phyloP scores from a whole-genome alignment of 2,329 filamentous ascomycete genomes.

The Drechslerella coelobrocha region DNA sequence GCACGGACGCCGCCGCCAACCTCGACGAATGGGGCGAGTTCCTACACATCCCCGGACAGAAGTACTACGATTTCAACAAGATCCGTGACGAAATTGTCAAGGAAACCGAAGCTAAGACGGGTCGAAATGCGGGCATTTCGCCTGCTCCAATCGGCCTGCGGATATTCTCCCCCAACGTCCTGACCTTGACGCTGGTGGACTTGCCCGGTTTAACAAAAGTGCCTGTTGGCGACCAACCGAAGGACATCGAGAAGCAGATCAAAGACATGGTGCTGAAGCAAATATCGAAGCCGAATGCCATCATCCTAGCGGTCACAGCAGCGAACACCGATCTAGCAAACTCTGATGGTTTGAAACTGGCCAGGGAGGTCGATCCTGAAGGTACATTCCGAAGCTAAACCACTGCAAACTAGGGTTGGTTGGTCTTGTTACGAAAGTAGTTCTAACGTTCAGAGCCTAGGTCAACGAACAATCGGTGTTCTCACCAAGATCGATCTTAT shows the following conservation, averaged over 20 bases:
- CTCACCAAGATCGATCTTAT: slow-evolving; percentile 98
- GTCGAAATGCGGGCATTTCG: slow-evolving; percentile 94
- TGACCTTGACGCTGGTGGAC: slow-evolving; percentile 95
- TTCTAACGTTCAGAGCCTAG: slow-evolving; percentile 34
- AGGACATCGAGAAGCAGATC: slow-evolving; percentile 96
- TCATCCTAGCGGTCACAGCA: slow-evolving; percentile 93
- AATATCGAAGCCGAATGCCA: slow-evolving; percentile 97
- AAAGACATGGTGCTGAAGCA: slow-evolving; percentile 98
- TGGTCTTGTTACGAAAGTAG: neutral
- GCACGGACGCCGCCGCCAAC: slow-evolving; percentile 86
- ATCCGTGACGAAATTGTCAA: slow-evolving; percentile 96
- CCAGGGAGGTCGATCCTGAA: slow-evolving; percentile 94
- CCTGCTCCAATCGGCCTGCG: slow-evolving; percentile 95
- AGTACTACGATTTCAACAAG: slow-evolving; percentile 98
- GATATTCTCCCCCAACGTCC: slow-evolving; percentile 97
- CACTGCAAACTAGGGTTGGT: neutral
- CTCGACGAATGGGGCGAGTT: slow-evolving; percentile 98
- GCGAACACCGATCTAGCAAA: slow-evolving; percentile 98
- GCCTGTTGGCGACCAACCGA: slow-evolving; percentile 91
- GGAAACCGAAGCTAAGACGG: slow-evolving; percentile 96
- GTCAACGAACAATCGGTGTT: slow-evolving; percentile 93
- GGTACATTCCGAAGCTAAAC: slow-evolving; percentile 61
- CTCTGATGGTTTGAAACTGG: slow-evolving; percentile 95
- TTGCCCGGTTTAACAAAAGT: slow-evolving; percentile 95
- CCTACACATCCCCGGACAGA: slow-evolving; percentile 94